phyloP scores from a whole-genome alignment of 495 filamentous ascomycete species.

The Aspergillus baeticus region DNA sequence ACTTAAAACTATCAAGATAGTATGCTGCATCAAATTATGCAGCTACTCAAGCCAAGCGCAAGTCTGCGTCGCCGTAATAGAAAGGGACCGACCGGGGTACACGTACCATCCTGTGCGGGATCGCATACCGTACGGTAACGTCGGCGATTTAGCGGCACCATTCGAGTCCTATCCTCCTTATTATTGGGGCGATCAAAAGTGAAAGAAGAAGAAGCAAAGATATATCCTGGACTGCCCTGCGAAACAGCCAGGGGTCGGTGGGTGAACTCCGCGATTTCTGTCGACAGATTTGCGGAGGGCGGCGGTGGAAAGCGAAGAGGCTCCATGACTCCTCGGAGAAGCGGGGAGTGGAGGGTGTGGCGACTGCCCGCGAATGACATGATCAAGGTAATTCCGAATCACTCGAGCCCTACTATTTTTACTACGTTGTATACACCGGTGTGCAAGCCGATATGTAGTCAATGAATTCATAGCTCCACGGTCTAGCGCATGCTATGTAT shows the following conservation, averaged over 20 bases:
- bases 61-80: background rate
- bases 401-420: background rate
- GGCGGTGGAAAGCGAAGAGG: background rate
- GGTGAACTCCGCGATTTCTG: background rate
- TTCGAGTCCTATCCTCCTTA: slow-evolving; percentile 15
- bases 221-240: background rate
- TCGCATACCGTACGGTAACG: slow-evolving; percentile 44
- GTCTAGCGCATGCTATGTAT: slow-evolving; percentile 33
- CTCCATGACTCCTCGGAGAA: background rate
- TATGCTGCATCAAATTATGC: background rate
- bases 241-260: background rate
- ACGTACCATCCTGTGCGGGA: slow-evolving; percentile 53
- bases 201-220: background rate
- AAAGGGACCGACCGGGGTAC: background rate
- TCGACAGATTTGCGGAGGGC: slow-evolving; percentile 4
- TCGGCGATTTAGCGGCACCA: slow-evolving; percentile 30
- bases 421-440: background rate
- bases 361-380: background rate
- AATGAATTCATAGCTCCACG: slow-evolving; percentile 28
- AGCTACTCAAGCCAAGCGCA: background rate
- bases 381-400: background rate
- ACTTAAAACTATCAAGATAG: background rate
- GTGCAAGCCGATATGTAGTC: background rate
- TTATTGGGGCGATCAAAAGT: background rate
- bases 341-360: background rate